phyloP scores from a whole-genome alignment of 345 rosid genomes.

The Arabis hirsuta region DNA sequence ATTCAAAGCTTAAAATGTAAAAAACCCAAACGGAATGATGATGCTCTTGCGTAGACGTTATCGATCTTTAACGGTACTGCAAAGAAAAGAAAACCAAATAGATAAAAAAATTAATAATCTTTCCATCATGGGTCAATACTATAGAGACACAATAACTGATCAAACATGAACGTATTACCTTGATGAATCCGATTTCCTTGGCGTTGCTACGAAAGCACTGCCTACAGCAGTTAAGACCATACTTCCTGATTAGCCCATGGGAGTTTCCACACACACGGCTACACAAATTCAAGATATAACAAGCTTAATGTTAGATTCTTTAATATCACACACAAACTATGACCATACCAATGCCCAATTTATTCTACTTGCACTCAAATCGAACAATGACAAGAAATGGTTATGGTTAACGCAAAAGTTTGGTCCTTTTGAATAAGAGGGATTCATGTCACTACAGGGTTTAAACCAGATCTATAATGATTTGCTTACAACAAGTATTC shows the following conservation, averaged over 20 bases:
- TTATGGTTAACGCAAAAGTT: background rate
- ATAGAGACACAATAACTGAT: background rate
- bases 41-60: background rate
- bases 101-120: background rate
- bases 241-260: conserved; percentile 50
- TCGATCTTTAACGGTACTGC: conserved; percentile 37
- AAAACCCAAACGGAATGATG: background rate
- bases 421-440: background rate
- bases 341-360: background rate
- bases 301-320: background rate
- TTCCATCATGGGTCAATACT: background rate
- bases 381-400: no score
- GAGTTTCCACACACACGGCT: conserved; percentile 49
- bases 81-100: background rate
- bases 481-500: no score
- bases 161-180: conserved; percentile 42
- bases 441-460: background rate
- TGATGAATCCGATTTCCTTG: conserved; percentile 57
- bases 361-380: background rate
- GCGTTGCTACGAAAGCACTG: conserved; percentile 52
- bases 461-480: background rate
- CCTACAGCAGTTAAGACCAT: conserved; percentile 48
- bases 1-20: background rate
- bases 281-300: background rate
- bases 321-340: background rate